Conservation (phyloP, 495 filamentous ascomycete species). For the Lasiosphaeria ovina region DNA sequence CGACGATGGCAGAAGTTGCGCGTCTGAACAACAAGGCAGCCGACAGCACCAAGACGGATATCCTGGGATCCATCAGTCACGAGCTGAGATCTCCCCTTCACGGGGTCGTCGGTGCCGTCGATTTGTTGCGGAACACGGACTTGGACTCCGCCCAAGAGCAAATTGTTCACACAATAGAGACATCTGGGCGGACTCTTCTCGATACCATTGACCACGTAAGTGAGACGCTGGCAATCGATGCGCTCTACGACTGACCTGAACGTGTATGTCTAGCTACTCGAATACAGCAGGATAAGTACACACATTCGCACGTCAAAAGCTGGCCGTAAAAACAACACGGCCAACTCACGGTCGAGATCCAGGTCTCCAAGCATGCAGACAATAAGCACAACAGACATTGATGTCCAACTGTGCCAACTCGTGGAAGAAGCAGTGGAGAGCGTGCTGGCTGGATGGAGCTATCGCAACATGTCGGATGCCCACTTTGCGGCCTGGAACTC, state of each 20-base stretch:
- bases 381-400: slow-evolving; percentile 5
- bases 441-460: slow-evolving; percentile 53
- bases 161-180: slow-evolving; percentile 67
- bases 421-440: slow-evolving; percentile 61
- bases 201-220: slow-evolving; percentile 75
- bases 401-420: slow-evolving; percentile 44
- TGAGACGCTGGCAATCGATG: slow-evolving; percentile 14
- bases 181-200: slow-evolving; percentile 68
- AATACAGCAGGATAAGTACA: slow-evolving; percentile 68
- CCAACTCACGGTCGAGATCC: neutral
- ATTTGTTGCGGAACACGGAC: slow-evolving; percentile 60
- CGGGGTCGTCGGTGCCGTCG: slow-evolving; percentile 66
- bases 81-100: slow-evolving; percentile 76
- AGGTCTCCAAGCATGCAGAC: slow-evolving; percentile 26
- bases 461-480: slow-evolving; percentile 26
- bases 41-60: slow-evolving; percentile 59
- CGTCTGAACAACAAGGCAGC: slow-evolving; percentile 40
- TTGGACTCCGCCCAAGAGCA: slow-evolving; percentile 56
- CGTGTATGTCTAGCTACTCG: slow-evolving; percentile 40
- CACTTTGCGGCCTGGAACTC: slow-evolving; percentile 17
- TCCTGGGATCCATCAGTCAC: slow-evolving; percentile 70
- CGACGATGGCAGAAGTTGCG: slow-evolving; percentile 57
- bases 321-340: slow-evolving; percentile 11
- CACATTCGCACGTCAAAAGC: slow-evolving; percentile 18
- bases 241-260: too few relatives aligned